phyloP scores from a whole-genome alignment of 164 flowering plant species.

The Cinnamomum chago region DNA sequence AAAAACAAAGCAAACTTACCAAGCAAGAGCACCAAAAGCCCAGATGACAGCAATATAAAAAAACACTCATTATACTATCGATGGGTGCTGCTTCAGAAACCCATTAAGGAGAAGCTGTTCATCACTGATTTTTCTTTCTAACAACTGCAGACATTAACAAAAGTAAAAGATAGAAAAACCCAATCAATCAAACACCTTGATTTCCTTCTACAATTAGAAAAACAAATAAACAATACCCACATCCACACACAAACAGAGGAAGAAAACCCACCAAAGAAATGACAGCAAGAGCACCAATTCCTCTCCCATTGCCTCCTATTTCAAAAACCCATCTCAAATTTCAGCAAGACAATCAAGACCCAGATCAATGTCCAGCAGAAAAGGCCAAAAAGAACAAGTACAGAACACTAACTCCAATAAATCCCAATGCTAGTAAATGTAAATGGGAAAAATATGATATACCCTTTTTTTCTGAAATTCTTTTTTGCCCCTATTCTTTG shows the following conservation, averaged over 20 bases:
- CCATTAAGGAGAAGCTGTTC: neutral
- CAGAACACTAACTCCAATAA: too few species aligned
- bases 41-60: neutral
- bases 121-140: neutral
- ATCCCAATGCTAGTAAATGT: too few species aligned
- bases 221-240: too few species aligned
- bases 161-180: neutral
- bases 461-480: too few species aligned
- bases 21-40: neutral
- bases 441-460: too few species aligned
- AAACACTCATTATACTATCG: neutral
- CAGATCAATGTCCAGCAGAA: neutral
- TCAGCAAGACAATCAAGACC: neutral
- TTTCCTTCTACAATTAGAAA: neutral
- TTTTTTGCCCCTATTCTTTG: too few species aligned
- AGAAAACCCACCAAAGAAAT: neutral
- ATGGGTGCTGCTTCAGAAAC: neutral
- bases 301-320: neutral
- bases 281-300: neutral
- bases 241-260: neutral
- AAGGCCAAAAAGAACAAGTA: too few species aligned
- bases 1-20: neutral
- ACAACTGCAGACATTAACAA: neutral
- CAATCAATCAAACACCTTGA: neutral
- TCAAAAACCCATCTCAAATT: neutral